phyloP scores from a whole-genome alignment of 23 red algal species.

The Gracilaria domingensis region DNA sequence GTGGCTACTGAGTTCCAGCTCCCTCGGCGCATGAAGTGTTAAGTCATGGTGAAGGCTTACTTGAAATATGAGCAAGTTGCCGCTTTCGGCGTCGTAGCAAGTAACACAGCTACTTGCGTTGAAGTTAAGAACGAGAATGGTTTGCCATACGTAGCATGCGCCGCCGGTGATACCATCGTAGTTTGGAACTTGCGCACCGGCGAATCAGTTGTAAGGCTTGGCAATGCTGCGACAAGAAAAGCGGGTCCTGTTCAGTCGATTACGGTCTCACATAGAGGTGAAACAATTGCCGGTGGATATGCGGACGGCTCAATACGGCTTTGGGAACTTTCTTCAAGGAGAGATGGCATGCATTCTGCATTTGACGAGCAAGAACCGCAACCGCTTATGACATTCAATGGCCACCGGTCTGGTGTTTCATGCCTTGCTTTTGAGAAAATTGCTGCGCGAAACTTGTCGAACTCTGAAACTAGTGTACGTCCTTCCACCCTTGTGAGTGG shows the following conservation, averaged over 20 bases:
- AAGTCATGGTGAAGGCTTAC: conserved; percentile 72
- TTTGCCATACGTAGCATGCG: conserved; percentile 37
- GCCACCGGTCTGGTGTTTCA: conserved; percentile 64
- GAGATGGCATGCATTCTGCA: neutral
- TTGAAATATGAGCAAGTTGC: conserved; percentile 71
- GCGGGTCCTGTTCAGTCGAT: conserved; percentile 59
- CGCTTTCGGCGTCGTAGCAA: conserved; percentile 71
- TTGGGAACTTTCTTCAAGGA: conserved; percentile 17
- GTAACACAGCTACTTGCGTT: conserved; percentile 23
- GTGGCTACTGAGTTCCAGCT: neutral
- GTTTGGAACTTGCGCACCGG: conserved; percentile 72
- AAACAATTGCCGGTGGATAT: conserved; percentile 74
- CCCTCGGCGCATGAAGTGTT: neutral
- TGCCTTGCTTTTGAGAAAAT: conserved; percentile 55
- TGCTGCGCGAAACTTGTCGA: neutral
- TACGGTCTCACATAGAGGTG: conserved; percentile 24
- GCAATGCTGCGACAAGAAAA: conserved; percentile 33
- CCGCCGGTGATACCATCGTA: conserved; percentile 71
- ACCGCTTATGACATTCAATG: conserved; percentile 48
- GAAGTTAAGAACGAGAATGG: neutral
- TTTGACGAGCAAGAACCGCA: conserved; percentile 36
- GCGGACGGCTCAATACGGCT: conserved; percentile 80
- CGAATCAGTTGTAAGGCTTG: conserved; percentile 50
- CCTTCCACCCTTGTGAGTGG: conserved; percentile 62
- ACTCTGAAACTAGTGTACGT: neutral